Percentiles rank a stretch among this genome's conserved stretches.
Conservation (phyloP, 306 rosid species). For the Lathyrus sativus region DNA sequence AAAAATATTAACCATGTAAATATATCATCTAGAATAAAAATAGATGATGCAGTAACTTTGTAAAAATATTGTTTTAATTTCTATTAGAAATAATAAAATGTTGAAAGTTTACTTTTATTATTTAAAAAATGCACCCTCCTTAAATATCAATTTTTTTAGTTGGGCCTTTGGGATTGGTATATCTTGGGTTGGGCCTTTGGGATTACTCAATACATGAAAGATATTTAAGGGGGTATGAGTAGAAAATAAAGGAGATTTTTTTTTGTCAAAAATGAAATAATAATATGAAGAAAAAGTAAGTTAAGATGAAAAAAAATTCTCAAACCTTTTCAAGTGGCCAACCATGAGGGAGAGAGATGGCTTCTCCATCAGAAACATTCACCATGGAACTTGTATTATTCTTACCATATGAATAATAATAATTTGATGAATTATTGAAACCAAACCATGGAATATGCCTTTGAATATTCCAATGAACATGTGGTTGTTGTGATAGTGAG, state of each 20-base stretch:
- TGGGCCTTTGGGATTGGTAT: not conserved
- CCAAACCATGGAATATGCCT: slow-evolving; percentile 26
- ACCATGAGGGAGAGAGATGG: slow-evolving; percentile 19
- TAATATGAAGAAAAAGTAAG: slow-evolving; percentile 7
- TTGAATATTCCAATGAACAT: slow-evolving; percentile 4
- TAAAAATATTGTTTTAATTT: no score
- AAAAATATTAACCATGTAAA: not conserved
- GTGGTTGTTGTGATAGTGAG: not conserved
- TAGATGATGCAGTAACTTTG: not conserved
- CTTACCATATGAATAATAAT: slow-evolving; percentile 14
- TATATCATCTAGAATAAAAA: not conserved
- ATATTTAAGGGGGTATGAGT: not conserved
- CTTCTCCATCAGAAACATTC: slow-evolving; percentile 44
- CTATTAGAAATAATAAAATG: no score
- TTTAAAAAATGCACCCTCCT: no score
- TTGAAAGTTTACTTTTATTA: no score
- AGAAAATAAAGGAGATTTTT: not conserved
- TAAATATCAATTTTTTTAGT: no score
- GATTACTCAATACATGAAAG: not conserved
- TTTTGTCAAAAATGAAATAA: not conserved
- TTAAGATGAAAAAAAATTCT: not conserved
- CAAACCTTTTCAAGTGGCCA: slow-evolving; percentile 41
- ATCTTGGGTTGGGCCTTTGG: not conserved
- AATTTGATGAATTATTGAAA: slow-evolving; percentile 26
- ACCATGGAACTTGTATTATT: slow-evolving; percentile 15